phyloP scores from a whole-genome alignment of 129 eudicot genomes.

The Tagetes patula region DNA sequence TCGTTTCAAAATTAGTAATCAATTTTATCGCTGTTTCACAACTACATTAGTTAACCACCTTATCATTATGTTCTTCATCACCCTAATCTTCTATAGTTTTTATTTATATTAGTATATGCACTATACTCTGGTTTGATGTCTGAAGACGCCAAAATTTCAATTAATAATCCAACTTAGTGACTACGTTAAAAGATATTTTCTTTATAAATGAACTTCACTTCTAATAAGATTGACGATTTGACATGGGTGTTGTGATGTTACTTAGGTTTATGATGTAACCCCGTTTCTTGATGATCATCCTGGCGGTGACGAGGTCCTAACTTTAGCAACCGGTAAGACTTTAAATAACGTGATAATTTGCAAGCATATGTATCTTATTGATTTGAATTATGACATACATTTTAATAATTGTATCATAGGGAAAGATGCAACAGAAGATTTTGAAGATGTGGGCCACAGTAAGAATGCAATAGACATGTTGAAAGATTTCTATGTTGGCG shows the following conservation, averaged over 20 bases:
- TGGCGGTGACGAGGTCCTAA: conserved; percentile 73
- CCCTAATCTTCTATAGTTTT: not conserved
- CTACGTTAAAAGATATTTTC: not conserved
- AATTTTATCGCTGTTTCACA: not conserved
- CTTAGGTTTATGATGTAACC: conserved; percentile 71
- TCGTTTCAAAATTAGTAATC: not conserved
- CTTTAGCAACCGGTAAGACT: conserved; percentile 57
- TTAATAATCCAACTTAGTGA: not conserved
- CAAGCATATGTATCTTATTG: not conserved
- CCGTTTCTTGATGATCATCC: conserved; percentile 82
- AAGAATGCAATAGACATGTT: conserved; percentile 43
- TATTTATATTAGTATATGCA: not conserved
- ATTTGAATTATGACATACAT: conserved; percentile 11
- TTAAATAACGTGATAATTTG: not conserved
- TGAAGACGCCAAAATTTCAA: not conserved
- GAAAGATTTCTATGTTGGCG: conserved; percentile 64
- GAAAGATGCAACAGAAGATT: conserved; percentile 89
- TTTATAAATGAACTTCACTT: not conserved
- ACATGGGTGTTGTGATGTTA: conserved; percentile 3
- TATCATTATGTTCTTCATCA: too few species aligned
- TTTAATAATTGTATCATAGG: conserved; percentile 31
- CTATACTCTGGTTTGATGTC: not conserved
- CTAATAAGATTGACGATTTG: not conserved
- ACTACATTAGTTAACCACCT: not conserved
- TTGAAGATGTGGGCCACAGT: conserved; percentile 81